phyloP scores from a whole-genome alignment of 768 basidiomycete genomes.

The Xerocomus brunneocitrinus region DNA sequence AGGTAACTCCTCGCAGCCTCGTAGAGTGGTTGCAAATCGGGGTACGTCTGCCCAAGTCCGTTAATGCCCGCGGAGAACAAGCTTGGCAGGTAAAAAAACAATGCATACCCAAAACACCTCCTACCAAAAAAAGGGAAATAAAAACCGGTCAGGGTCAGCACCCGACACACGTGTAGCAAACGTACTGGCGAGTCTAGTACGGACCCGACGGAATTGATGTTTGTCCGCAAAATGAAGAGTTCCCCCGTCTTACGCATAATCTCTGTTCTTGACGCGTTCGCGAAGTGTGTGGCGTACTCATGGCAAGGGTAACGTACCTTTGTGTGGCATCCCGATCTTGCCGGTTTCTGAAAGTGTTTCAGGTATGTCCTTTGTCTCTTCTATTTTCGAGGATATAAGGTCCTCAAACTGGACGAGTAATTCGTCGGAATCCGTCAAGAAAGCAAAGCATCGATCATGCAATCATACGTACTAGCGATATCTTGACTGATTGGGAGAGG shows the following conservation, averaged over 20 bases:
- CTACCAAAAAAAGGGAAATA: slow-evolving; percentile 33
- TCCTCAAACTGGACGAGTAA: slow-evolving; percentile 69
- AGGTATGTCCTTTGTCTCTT: slow-evolving; percentile 95
- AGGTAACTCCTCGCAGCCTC: slow-evolving; percentile 91
- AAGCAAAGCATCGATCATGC: slow-evolving; percentile 14
- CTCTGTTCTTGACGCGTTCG: slow-evolving; percentile 42
- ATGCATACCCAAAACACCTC: slow-evolving; percentile 88
- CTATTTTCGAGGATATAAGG: slow-evolving; percentile 87
- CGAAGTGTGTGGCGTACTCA: slow-evolving; percentile 5
- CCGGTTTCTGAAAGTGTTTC: slow-evolving; percentile 91
- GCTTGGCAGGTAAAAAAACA: slow-evolving; percentile 17
- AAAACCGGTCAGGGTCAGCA: neutral
- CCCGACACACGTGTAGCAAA: slow-evolving; percentile 12
- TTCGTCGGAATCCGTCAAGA: neutral
- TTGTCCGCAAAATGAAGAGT: slow-evolving; percentile 87
- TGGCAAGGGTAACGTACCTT: slow-evolving; percentile 42
- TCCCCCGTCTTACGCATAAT: slow-evolving; percentile 98
- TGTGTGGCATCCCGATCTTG: slow-evolving; percentile 87
- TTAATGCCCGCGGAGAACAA: slow-evolving; percentile 18
- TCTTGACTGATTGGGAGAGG: slow-evolving; percentile 94
- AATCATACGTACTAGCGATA: slow-evolving; percentile 63
- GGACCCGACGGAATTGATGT: slow-evolving; percentile 93
- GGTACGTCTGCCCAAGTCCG: slow-evolving; percentile 63
- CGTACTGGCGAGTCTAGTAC: slow-evolving; percentile 93
- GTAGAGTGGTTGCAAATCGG: slow-evolving; percentile 92